Conservation (phyloP, 1,284 basidiomycete species). For the Pseudomicrostroma phylloplanum region DNA sequence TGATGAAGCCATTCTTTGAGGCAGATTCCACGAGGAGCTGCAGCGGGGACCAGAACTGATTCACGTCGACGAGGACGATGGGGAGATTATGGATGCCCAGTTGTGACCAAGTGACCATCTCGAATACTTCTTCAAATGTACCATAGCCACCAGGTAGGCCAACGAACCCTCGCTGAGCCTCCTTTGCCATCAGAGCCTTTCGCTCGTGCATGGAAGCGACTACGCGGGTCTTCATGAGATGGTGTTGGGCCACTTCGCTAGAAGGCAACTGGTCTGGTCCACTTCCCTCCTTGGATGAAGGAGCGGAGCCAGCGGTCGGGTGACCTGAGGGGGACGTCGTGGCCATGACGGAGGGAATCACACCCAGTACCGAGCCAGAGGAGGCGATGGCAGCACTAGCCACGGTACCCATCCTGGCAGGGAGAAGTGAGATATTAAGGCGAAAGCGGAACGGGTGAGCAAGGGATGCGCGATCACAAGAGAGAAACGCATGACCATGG, state of each 20-base stretch:
- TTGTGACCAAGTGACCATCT: slow-evolving; percentile 86
- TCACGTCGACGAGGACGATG: slow-evolving; percentile 74
- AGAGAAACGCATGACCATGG: no score
- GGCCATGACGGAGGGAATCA: slow-evolving; percentile 72
- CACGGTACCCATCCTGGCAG: slow-evolving; percentile 66
- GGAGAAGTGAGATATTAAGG: not conserved
- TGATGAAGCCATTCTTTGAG: slow-evolving; percentile 64
- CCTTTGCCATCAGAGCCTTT: slow-evolving; percentile 77
- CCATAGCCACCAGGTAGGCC: slow-evolving; percentile 84
- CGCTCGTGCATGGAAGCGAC: slow-evolving; percentile 86
- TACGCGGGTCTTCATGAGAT: slow-evolving; percentile 25
- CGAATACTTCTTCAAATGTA: slow-evolving; percentile 82
- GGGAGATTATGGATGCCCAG: slow-evolving; percentile 73
- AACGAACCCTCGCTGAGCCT: slow-evolving; percentile 68
- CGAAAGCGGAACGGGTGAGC: not conserved
- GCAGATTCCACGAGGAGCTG: slow-evolving; percentile 65
- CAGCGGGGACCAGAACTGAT: slow-evolving; percentile 72
- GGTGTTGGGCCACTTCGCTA: slow-evolving; percentile 16
- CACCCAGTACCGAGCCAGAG: slow-evolving; percentile 67
- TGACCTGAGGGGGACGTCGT: slow-evolving; percentile 21
- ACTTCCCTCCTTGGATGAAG: slow-evolving; percentile 26
- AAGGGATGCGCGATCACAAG: not conserved
- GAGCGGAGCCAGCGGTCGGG: slow-evolving; percentile 20
- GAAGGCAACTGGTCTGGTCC: slow-evolving; percentile 44
- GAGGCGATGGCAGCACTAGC: slow-evolving; percentile 65